Conservation (phyloP, 2,329 filamentous ascomycete species). For the Nannizziopsis arthrosporioides region DNA sequence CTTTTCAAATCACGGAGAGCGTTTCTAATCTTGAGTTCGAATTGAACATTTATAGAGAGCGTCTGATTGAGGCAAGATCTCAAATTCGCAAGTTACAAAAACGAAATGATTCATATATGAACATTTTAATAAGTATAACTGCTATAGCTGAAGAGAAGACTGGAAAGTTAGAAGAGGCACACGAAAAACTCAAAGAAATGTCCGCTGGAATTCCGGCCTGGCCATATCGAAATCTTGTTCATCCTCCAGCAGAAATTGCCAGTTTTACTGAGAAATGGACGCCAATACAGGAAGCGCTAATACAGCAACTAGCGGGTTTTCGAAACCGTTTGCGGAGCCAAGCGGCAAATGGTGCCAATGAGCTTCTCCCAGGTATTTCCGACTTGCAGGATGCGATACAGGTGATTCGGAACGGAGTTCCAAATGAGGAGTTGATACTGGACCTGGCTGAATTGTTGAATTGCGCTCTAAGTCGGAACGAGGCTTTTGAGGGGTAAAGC, state of each 20-base stretch:
- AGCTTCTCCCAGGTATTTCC: neutral
- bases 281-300: conserved; percentile 2
- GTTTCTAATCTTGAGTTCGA: neutral
- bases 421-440: conserved; percentile 3
- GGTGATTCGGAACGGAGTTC: neutral
- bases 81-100: neutral
- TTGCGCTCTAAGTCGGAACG: conserved; percentile 11
- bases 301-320: neutral
- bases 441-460: conserved; percentile 4
- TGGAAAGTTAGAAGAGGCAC: neutral
- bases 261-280: conserved; percentile 1
- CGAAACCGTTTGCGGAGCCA: neutral
- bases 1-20: neutral
- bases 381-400: conserved; percentile 5
- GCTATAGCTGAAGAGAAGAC: neutral
- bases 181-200: neutral
- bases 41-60: neutral
- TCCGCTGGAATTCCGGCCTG: neutral
- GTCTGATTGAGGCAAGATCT: neutral
- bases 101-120: neutral
- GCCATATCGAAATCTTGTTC: neutral
- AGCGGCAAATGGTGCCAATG: neutral
- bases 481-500: conserved; percentile 6
- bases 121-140: neutral
- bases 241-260: neutral